Evolutionary conservation across 1,284 basidiomycete species (phyloP), one percentile per base, ranked within the genome.

Genomic region (Naganishia albida): DNA sequence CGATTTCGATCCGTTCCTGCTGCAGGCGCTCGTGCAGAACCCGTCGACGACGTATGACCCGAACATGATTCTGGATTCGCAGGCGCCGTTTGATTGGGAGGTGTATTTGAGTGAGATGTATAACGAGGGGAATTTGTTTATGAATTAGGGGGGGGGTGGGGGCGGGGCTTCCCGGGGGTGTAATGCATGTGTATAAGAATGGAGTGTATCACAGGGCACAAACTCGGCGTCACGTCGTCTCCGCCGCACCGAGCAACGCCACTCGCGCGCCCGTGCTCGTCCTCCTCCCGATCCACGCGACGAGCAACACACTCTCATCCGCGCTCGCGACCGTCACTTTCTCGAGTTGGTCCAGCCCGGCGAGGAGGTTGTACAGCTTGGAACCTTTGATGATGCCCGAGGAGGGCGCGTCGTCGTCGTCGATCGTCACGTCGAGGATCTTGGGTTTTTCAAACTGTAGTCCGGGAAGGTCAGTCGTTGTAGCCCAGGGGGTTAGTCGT

Each of bases 51-150:
- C 60, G 18, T 54, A 46, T 16, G 53, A 64, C 23, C 50, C 50
- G 10, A 59, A 52, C 50, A 26, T 42, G 38, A 54, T 60, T 18
- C 28, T 65, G 2, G 57, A 65, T 38, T 62, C 51, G 26, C 49
- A 60, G 43, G 56, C 56, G 30, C 59, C 59, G 28, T 65, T 60
- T 46, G 59, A 65, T 62, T 65, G 64, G 64, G 64, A 65, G 49
- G 57, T 51, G 2, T 62, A 60, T 40, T 16, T 65, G 49, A 39
- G 26, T 16, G 64, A 65, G 34, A 65, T 65, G 64, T 65, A 65
- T 23, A 60, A 60, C 23, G 57, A 60, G 57, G 57, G 57, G 20
- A 60, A 60, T 46, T 18, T 60, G 34, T 60, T 60, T n/a, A 60
- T 60, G 57, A 60, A 60, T 39, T 60, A 50, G 28, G 6, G 23